Evolutionary conservation across 2,329 filamentous ascomycete genomes (phyloP), one percentile per base, ranked within the genome.

Genomic region (Lachnellula cervina): DNA sequence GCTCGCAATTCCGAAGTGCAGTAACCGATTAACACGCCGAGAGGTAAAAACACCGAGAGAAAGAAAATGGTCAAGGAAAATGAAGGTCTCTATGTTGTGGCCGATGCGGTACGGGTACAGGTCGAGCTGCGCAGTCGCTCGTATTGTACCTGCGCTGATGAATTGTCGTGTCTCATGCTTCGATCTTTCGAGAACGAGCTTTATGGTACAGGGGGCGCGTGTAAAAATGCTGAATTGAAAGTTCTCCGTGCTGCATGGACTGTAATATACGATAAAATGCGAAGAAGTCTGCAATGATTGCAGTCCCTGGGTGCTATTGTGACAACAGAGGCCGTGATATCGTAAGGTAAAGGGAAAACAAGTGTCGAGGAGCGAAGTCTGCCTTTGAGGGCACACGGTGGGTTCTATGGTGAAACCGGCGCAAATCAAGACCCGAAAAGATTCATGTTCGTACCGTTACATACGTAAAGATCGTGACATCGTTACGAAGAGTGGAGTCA

Each of bases 391-490:
- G 51, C 53, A 49, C 38, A 38, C 38, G 53, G n/a, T 28, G 52
- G 38, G 52, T 58, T 55, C 50, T 51, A 46, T 49, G 57, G 51
- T 61, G 51, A 55, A 57, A 55, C 57, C 57, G 38, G 56, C 48
- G 52, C 44, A 58, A 62, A 59, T 63, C 55, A 61, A 54, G 63
- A 56, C 56, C 63, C 58, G 61, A 64, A 69, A 66, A 47, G 44
- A 63, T 61, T 57, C 61, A 69, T 55, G 28, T 58, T 66, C 64
- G 67, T 70, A 70, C 68, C 68, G 62, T 70, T 70, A 70, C 68
- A 70, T 62, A 62, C 65, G 66, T 69, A 65, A 62, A 62, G 63
- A 68, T 70, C 68, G 55, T 70, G 57, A 66, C 66, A 58, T 70
- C 68, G 55, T 69, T 60, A 62, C 63, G 57, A 58, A 56, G 57